Evolutionary conservation across 352 stramenopile genomes (phyloP), one percentile per base, ranked within the genome.

Genomic region (Pythium aphanidermatum): DNA sequence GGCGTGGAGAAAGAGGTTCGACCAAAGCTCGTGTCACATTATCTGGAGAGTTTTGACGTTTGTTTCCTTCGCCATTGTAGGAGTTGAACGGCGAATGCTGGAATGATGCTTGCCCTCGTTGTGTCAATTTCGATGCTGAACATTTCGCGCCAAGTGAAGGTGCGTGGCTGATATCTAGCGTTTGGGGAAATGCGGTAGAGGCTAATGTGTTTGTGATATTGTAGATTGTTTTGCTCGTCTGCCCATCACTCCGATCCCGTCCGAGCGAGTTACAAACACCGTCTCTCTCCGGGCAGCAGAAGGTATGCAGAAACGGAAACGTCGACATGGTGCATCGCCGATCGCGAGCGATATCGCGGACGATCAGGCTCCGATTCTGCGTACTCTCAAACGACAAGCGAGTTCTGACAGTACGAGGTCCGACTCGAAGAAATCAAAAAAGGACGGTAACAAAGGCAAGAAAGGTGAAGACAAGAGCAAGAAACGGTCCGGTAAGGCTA

Each of bases 1-100:
- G 71, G 74, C 5, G 58, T 91, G 5, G 83, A 94, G 49, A 91
- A 90, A 64, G 78, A 92, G 68, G 77, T 90, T 48, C 12, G 59
- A 48, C 29, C n/a, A n/a, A n/a, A n/a, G n/a, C n/a, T n/a, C n/a
- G n/a, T n/a, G n/a, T n/a, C n/a, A n/a, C n/a, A n/a, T 28, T 57
- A 24, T 3, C 34, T 38, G 38, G 6, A 27, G 14, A 12, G 34
- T 46, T 53, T 5, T 41, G 26, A 36, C 13, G 1, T 16, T 20
- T 46, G 11, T n/a, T 10, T 27, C n/a, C n/a, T n/a, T n/a, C n/a
- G n/a, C n/a, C n/a, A n/a, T 4, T 37, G 13, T 23, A 91, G 77
- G 74, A 90, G 10, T 39, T 68, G 19, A 57, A 76, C 30, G 74
- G 76, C 2, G 51, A 72, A 8, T 94, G 83, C 47, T 94, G 80